Conservation (phyloP, 176 grass and related monocot species). For the Guadua angustifolia region DNA sequence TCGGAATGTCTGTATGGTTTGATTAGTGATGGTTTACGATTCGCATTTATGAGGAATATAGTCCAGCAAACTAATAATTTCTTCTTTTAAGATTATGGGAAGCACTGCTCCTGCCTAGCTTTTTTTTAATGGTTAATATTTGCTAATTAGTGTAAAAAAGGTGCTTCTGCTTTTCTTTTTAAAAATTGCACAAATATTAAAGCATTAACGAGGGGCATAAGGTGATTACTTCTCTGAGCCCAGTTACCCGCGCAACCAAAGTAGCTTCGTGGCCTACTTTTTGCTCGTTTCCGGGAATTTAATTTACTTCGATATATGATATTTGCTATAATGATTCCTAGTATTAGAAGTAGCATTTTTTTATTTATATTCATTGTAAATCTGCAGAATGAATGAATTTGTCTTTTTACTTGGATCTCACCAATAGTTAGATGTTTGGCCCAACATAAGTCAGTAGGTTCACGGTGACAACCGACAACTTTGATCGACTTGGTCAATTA, state of each 20-base stretch:
- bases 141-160: neutral
- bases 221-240: neutral
- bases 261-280: neutral
- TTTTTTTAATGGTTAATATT: neutral
- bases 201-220: too few species aligned
- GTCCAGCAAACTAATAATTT: slow-evolving; percentile 15
- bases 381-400: neutral
- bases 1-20: slow-evolving; percentile 16
- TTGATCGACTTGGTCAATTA: neutral
- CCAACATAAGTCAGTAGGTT: neutral
- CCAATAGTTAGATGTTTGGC: neutral
- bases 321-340: neutral
- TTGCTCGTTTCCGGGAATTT: neutral
- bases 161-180: too few species aligned
- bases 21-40: slow-evolving; percentile 17
- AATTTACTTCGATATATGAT: neutral
- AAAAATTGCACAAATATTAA: too few species aligned
- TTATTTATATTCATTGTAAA: neutral
- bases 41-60: slow-evolving; percentile 55
- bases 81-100: slow-evolving; percentile 21
- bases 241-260: neutral
- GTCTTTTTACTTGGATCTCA: slow-evolving; percentile 10
- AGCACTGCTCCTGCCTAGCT: neutral
- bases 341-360: neutral
- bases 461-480: neutral